phyloP scores from a whole-genome alignment of 192 early-diverging fungal species.

The Obelidium mucronatum region DNA sequence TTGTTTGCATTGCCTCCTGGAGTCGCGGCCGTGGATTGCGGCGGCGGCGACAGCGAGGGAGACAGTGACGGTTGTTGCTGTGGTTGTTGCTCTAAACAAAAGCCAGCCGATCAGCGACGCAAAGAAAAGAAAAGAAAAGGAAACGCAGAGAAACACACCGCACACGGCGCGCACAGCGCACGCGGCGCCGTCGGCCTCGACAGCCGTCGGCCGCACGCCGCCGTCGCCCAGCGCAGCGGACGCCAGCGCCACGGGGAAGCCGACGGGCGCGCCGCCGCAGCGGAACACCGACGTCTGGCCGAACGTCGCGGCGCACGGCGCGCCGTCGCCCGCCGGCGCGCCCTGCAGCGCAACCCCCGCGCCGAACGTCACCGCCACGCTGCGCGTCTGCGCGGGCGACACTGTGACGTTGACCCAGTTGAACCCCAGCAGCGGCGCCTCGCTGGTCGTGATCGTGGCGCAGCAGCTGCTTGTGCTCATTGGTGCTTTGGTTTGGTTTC shows the following conservation, averaged over 20 bases:
- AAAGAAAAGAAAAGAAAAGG: neutral
- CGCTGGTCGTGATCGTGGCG: neutral
- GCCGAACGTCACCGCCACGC: neutral
- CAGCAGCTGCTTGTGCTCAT: neutral
- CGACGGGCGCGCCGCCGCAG: neutral
- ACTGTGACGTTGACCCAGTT: conserved; percentile 8
- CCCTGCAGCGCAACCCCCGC: neutral
- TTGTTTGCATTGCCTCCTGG: no score
- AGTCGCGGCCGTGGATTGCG: neutral
- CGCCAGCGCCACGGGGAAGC: neutral
- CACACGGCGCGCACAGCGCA: neutral
- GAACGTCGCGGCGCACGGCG: neutral
- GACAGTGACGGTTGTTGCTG: neutral
- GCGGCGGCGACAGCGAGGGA: neutral
- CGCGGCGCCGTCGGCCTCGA: neutral
- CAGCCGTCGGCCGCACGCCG: neutral
- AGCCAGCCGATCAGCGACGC: neutral
- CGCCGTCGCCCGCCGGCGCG: neutral
- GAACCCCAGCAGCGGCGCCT: neutral
- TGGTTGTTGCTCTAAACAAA: neutral
- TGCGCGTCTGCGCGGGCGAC: neutral
- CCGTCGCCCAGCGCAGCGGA: neutral
- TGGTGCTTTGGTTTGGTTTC: neutral
- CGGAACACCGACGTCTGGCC: neutral
- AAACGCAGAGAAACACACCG: neutral